Evolutionary conservation across 345 rosid species (phyloP).

Genomic region (Reutealis trisperma): DNA sequence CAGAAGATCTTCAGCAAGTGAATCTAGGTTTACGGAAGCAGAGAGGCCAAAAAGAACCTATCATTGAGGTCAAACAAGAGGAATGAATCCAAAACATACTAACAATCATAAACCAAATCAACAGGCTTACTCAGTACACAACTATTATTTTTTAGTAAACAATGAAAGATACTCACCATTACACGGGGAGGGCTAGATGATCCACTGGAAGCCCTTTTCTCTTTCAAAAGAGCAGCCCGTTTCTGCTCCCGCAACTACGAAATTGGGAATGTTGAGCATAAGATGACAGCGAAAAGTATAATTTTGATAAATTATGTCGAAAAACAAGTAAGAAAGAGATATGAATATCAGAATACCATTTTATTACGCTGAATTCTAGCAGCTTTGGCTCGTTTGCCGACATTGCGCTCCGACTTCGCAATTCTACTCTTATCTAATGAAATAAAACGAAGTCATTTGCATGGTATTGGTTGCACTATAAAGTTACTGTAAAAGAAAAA

Average conservation of each 20-base stretch:
- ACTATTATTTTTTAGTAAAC: too few species aligned
- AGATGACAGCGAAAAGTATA: neutral
- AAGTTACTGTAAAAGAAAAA: neutral
- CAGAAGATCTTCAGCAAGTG: slow-evolving; percentile 60
- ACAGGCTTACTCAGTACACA: neutral
- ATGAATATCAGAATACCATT: slow-evolving; percentile 50
- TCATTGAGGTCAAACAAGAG: slow-evolving; percentile 3
- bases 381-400: slow-evolving; percentile 62
- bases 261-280: neutral
- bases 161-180: slow-evolving; percentile 51
- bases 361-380: slow-evolving; percentile 76
- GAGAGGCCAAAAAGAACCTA: slow-evolving; percentile 91
- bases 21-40: slow-evolving; percentile 53
- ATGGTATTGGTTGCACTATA: neutral
- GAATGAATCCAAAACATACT: neutral
- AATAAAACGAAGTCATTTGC: neutral
- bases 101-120: too few species aligned
- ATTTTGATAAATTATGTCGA: neutral
- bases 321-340: neutral
- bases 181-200: slow-evolving; percentile 67
- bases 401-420: slow-evolving; percentile 62
- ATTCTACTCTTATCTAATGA: slow-evolving; percentile 58
- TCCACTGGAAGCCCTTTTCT: slow-evolving; percentile 71
- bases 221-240: slow-evolving; percentile 67
- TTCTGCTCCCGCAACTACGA: slow-evolving; percentile 81